Conservation (phyloP, 805 yeast genomes). For the Metschnikowia borealis region DNA sequence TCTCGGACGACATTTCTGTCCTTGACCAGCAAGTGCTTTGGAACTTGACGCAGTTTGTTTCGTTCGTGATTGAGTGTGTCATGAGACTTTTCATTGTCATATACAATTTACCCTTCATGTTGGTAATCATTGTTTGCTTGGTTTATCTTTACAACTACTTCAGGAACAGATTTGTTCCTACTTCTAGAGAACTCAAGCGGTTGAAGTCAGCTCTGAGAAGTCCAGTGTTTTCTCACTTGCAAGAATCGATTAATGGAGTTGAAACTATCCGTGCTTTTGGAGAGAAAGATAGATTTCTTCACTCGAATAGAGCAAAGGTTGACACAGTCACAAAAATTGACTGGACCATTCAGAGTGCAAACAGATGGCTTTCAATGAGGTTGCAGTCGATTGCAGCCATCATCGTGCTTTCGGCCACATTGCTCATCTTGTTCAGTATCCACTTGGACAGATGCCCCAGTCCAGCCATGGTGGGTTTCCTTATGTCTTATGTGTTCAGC, state of each 20-base stretch:
- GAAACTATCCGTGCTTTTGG: slow-evolving; percentile 33
- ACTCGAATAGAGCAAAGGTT: slow-evolving; percentile 23
- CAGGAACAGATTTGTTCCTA: slow-evolving; percentile 30
- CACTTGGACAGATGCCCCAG: slow-evolving; percentile 21
- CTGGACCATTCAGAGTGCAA: slow-evolving; percentile 21
- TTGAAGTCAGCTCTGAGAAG: slow-evolving; percentile 28
- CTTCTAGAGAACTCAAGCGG: slow-evolving; percentile 34
- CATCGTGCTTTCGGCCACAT: slow-evolving; percentile 27
- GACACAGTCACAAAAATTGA: slow-evolving; percentile 22
- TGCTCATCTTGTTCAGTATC: slow-evolving; percentile 26
- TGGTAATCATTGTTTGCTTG: slow-evolving; percentile 23
- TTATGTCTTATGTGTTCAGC: slow-evolving; percentile 33
- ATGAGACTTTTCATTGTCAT: slow-evolving; percentile 30
- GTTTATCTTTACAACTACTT: slow-evolving; percentile 29
- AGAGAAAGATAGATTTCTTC: slow-evolving; percentile 27
- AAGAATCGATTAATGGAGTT: slow-evolving; percentile 35
- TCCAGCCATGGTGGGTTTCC: slow-evolving; percentile 36
- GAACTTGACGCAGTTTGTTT: slow-evolving; percentile 25
- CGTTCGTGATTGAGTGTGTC: slow-evolving; percentile 22
- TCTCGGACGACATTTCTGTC: slow-evolving; percentile 33
- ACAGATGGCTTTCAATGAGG: slow-evolving; percentile 38
- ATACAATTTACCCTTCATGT: slow-evolving; percentile 31
- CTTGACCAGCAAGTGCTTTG: slow-evolving; percentile 34
- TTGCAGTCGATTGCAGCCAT: slow-evolving; percentile 34
- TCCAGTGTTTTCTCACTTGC: slow-evolving; percentile 34